Evolutionary conservation across 78 protist genomes (phyloP), one percentile per base, ranked within the genome.

Genomic region (Neovahlkampfia damariscottae): DNA sequence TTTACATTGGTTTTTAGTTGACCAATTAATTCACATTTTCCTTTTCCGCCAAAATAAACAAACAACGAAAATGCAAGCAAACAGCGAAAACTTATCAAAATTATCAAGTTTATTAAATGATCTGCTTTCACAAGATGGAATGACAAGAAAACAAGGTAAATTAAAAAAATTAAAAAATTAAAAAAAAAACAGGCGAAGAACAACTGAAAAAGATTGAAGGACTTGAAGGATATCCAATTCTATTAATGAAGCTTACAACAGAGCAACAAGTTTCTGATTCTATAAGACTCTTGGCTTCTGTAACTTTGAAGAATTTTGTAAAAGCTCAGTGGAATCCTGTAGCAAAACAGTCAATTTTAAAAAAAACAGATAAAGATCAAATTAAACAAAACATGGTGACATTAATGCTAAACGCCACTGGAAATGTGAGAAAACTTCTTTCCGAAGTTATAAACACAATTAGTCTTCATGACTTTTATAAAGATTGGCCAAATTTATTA

Each of bases 401-500:
- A 9, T 68, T 59, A 10, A 40, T 41, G 36, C 10, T 80, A 28
- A 0, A 32, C 4, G 74, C 66, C 39, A 76, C 84, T 5, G 36
- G 28, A 35, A 2, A 0, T 30, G 19, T 80, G 5, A 78, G 67
- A 41, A 38, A 39, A 40, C 78, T 50, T 27, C 79, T 80, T 38
- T 77, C 82, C 0, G 86, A 77, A 62, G 69, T 79, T 8, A 29
- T 82, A n/a, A n/a, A n/a, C 34, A 6, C 66, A 35, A 7, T 34
- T 9, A 69, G 75, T 50, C 19, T 75, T 31, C 2, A 73, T 5
- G 81, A 82, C 77, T 82, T 82, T 28, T 77, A 78, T 7, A 67
- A 74, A 40, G 8, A 8, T n/a, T 77, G 79, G 77, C 3, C 9
- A 28, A 2, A 27, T n/a, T 41, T 74, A 3, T 62, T 74, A 1